These are phyloP conservation scores for Aquilaria yunnanensis DNA, from an alignment of 345 rosid genomes.

Conservation along the genomic window DNA sequence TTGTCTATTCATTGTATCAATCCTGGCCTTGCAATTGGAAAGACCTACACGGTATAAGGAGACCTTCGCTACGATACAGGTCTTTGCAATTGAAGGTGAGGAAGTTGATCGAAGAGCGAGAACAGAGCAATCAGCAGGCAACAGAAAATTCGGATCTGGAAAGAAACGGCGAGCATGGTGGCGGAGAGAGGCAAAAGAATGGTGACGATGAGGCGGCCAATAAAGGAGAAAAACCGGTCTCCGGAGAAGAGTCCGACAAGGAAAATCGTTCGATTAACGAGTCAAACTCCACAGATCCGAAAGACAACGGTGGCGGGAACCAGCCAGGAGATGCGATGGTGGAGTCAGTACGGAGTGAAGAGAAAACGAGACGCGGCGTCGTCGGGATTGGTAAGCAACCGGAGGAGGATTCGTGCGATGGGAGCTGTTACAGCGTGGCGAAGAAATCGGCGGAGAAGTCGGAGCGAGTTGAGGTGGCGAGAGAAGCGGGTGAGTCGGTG, in stretches of 20 bases:
- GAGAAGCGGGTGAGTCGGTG: constrained; percentile 24
- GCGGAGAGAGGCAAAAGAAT: neutral
- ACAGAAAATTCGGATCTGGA: constrained; percentile 18
- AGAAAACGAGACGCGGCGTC: constrained; percentile 8
- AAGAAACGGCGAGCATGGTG: neutral
- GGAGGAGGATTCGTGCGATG: constrained; percentile 33
- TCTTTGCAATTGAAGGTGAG: constrained; percentile 43
- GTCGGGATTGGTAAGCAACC: constrained; percentile 12
- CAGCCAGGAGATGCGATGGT: constrained; percentile 14
- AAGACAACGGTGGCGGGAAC: constrained; percentile 15
- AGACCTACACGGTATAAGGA: too few species aligned
- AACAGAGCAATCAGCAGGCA: constrained; percentile 11
- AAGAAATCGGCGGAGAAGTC: constrained; percentile 28
- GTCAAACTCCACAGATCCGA: constrained; percentile 45
- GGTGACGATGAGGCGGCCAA: constrained; percentile 13
- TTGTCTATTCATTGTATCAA: neutral
- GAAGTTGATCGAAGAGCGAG: constrained; percentile 37
- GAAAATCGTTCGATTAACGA: constrained; percentile 38
- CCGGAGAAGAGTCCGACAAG: constrained; percentile 23
- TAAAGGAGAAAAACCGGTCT: constrained; percentile 7
- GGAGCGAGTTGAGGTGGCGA: constrained; percentile 14
- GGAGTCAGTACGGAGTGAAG: constrained; percentile 18
- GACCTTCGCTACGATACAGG: constrained; percentile 20
- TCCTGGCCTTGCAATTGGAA: too few species aligned
- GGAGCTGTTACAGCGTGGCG: constrained; percentile 39